phyloP scores from a whole-genome alignment of 441 rosid species.

The Melastoma candidum region DNA sequence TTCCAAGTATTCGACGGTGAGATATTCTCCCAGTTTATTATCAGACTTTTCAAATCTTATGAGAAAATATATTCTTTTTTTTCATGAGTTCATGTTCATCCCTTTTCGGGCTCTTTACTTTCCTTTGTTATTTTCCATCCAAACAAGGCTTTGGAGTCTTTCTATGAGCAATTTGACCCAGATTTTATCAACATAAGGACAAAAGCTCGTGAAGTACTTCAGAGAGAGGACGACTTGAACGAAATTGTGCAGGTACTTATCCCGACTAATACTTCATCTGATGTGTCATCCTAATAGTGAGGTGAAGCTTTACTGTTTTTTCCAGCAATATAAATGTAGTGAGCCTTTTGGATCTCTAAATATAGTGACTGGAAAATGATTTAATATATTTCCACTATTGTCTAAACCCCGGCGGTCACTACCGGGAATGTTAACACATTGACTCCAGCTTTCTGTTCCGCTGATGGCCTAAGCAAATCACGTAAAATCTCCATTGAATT shows the following conservation, averaged over 20 bases:
- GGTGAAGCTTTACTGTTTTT: too few relatives aligned
- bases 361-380: too few relatives aligned
- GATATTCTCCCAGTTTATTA: conserved; percentile 15
- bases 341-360: too few relatives aligned
- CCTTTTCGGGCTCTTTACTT: conserved; percentile 8
- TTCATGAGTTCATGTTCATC: conserved; percentile 6
- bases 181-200: conserved; percentile 97
- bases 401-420: too few relatives aligned
- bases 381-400: too few relatives aligned
- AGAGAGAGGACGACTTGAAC: conserved; percentile 97
- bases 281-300: too few relatives aligned
- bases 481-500: conserved; percentile 3
- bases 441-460: too few relatives aligned
- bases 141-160: conserved; percentile 77
- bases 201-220: conserved; percentile 94
- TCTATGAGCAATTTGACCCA: conserved; percentile 94
- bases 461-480: too few relatives aligned
- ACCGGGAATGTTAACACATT: too few relatives aligned
- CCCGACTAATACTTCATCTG: not conserved
- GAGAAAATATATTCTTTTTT: not conserved
- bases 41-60: not conserved
- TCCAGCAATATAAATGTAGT: too few relatives aligned
- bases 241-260: conserved; percentile 96
- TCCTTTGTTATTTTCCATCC: not conserved
- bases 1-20: conserved; percentile 89